phyloP scores from a whole-genome alignment of 2,329 filamentous ascomycete genomes.

The Colletotrichum melonis region DNA sequence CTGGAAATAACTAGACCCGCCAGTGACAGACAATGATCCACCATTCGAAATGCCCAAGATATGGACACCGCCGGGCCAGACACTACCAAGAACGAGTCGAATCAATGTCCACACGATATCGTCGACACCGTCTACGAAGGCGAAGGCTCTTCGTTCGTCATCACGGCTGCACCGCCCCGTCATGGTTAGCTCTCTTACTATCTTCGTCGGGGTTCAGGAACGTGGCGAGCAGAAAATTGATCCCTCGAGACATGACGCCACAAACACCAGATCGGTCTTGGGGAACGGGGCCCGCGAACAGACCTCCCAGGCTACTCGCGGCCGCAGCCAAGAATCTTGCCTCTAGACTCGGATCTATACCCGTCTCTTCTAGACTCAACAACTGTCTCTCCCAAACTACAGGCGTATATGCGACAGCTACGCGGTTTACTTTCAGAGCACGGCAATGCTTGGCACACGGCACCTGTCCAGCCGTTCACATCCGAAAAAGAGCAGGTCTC shows the following conservation, averaged over 20 bases:
- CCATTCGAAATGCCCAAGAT: background rate
- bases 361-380: background rate
- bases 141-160: background rate
- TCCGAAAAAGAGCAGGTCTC: background rate
- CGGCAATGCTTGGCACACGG: background rate
- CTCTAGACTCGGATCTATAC: constrained; percentile 1
- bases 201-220: constrained; percentile 1
- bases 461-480: background rate
- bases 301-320: background rate
- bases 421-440: background rate
- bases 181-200: background rate
- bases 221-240: constrained; percentile 27
- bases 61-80: background rate
- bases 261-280: constrained; percentile 17
- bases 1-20: background rate
- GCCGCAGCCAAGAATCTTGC: background rate
- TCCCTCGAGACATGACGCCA: background rate
- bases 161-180: background rate
- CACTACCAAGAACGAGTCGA: background rate
- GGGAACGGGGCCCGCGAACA: constrained; percentile 17
- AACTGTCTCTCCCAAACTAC: background rate
- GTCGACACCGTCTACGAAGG: background rate
- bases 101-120: background rate
- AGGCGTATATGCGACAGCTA: background rate
- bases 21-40: background rate